Base-by-base conservation (phyloP, 139 green algal species). In the Coelastrella sp. region DNA sequence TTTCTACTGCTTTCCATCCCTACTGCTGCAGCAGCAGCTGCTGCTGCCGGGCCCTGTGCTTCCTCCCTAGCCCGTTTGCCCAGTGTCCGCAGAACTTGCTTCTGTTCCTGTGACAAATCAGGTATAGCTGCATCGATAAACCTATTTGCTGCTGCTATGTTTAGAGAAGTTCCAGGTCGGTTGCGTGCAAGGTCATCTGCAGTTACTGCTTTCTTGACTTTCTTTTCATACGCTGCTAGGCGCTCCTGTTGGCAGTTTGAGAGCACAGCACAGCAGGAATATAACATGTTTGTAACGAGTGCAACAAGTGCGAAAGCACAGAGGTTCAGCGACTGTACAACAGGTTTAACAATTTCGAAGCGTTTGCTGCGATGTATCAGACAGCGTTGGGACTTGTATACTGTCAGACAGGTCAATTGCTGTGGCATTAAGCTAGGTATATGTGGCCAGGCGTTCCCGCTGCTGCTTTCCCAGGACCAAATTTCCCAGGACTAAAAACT, bases 101-200 rank as follows among this genome's bases (percentile, higher is more conserved):
- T 90, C 60, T 92, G 89, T n/a, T 90, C 68, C 65, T 32, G 54
- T 11, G 73, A 75, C 22, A 92, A 61, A 74, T 92, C 89, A 10
- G 89, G 89, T 76, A 92, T 85, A 6, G 89, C 89, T 68, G 60
- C 74, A 78, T 90, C 81, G 20, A 92, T 92, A 71, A 92, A 92
- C 7, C 86, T 80, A 59, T 85, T 90, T 16, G 86, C 86, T 76
- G 86, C 86, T 23, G 74, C 86, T 20, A 90, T 82, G 59, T 90
- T 90, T 7, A 90, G 74, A 1, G 75, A 83, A 8, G 59, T 77
- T 60, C 86, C 86, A 11, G 86, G 86, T 23, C 61, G 59, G 22
- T 19, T n/a, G 14, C 86, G 86, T 3, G 74, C 86, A n/a, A 90
- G 86, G 2, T 90, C 86, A 73, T 90, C 86, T 47, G 75, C 86